These are phyloP conservation scores for Eutypella sp. DNA, from an alignment of 2,329 filamentous ascomycete genomes.

Conservation along the genomic window DNA sequence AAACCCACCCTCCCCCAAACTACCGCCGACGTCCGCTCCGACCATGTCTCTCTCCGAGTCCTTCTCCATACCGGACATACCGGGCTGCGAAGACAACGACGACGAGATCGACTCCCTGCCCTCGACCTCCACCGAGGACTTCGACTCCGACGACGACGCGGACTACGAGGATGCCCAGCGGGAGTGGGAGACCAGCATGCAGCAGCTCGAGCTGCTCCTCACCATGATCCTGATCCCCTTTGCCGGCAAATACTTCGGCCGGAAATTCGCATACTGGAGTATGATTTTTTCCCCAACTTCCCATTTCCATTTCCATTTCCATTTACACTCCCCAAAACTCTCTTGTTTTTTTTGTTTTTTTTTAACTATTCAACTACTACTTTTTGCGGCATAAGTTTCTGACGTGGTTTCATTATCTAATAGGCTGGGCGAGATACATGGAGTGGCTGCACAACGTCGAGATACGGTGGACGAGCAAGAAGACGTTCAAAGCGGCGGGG, in stretches of 20 bases:
- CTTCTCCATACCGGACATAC: slow-evolving; percentile 45
- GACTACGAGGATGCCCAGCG: slow-evolving; percentile 79
- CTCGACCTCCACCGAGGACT: slow-evolving; percentile 50
- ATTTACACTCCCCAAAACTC: too few relatives aligned
- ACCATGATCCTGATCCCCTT: slow-evolving; percentile 95
- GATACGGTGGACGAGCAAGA: slow-evolving; percentile 59
- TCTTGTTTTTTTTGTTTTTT: too few relatives aligned
- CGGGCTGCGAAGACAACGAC: slow-evolving; percentile 46
- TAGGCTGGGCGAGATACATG: slow-evolving; percentile 92
- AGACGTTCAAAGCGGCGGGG: slow-evolving; percentile 58
- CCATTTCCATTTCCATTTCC: too few relatives aligned
- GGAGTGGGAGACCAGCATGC: slow-evolving; percentile 91
- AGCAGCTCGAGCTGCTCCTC: slow-evolving; percentile 87
- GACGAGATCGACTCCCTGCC: slow-evolving; percentile 61
- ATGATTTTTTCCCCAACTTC: slow-evolving; percentile 31
- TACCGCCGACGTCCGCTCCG: slow-evolving; percentile 16
- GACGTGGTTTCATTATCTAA: neutral
- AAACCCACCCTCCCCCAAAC: slow-evolving; percentile 3
- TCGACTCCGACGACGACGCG: slow-evolving; percentile 52
- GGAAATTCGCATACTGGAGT: slow-evolving; percentile 97
- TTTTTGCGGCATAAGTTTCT: too few relatives aligned
- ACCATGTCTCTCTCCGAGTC: slow-evolving; percentile 40
- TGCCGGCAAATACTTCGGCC: slow-evolving; percentile 87
- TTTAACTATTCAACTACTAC: too few relatives aligned
- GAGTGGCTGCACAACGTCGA: slow-evolving; percentile 85